phyloP scores from a whole-genome alignment of 352 stramenopile species.

The Pythium coloratum region DNA sequence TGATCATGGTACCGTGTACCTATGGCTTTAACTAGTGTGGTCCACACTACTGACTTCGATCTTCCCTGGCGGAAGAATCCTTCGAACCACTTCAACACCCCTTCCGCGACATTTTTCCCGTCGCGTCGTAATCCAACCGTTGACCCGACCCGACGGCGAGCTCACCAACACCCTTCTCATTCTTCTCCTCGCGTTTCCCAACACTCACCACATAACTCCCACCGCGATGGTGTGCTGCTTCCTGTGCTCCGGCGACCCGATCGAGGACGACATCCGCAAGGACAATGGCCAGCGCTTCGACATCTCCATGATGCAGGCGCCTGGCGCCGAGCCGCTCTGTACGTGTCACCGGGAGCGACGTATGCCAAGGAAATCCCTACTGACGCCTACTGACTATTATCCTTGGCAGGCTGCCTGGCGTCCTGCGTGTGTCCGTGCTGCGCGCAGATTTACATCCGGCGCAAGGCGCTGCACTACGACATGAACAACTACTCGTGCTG shows the following conservation, averaged over 20 bases:
- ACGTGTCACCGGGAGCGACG: conserved; percentile 30
- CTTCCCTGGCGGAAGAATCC: neutral
- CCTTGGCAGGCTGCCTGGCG: conserved; percentile 48
- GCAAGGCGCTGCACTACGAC: conserved; percentile 90
- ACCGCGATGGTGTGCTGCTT: conserved; percentile 45
- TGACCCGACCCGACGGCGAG: neutral
- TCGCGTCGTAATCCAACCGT: neutral
- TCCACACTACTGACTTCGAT: neutral
- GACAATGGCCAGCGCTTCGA: conserved; percentile 77
- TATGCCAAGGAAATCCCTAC: neutral
- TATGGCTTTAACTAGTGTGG: neutral
- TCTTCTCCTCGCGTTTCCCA: neutral
- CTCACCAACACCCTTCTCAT: neutral
- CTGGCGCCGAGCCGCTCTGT: conserved; percentile 80
- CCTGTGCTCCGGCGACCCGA: conserved; percentile 65
- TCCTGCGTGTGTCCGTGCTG: conserved; percentile 87
- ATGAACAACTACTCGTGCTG: conserved; percentile 94
- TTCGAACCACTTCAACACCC: neutral
- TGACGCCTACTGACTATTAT: neutral
- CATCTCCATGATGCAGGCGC: conserved; percentile 88
- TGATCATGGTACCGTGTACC: conserved; percentile 9
- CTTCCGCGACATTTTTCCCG: neutral
- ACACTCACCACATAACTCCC: neutral
- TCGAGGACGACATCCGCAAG: conserved; percentile 68
- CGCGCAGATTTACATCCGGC: conserved; percentile 88